Conservation (phyloP, 2,329 filamentous ascomycete genomes). For the Scytalidium lignicola region DNA sequence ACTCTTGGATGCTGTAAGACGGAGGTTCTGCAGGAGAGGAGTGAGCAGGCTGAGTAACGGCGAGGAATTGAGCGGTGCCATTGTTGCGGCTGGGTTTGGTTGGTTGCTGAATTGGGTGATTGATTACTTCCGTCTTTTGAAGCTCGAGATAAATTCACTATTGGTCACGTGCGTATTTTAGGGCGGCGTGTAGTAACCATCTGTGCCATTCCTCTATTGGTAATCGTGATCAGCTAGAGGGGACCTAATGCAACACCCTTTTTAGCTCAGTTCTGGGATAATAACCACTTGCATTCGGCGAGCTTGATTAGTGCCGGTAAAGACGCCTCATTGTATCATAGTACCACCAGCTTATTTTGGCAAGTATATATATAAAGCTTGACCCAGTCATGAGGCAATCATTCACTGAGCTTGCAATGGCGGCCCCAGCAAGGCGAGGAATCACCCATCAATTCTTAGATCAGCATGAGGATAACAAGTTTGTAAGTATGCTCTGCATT, state of each 20-base stretch:
- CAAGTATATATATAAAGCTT: not conserved
- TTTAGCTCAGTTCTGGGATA: no score
- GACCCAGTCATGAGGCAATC: not conserved
- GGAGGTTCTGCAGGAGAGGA: conserved; percentile 18
- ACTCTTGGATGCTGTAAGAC: conserved; percentile 1
- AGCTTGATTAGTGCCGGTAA: no score
- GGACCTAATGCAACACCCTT: no score
- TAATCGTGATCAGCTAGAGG: no score
- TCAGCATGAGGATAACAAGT: not conserved
- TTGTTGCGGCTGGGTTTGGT: conserved; percentile 3
- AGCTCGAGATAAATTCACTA: not conserved
- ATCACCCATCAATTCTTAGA: conserved; percentile 7
- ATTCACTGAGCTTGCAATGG: not conserved
- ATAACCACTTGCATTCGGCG: no score
- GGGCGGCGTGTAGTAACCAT: not conserved
- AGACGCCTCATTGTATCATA: no score
- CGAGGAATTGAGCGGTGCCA: conserved; percentile 14
- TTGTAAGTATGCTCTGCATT: conserved; percentile 7
- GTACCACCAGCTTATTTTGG: not conserved
- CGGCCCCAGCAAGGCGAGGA: conserved; percentile 6
- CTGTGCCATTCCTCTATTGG: no score
- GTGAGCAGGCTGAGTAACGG: conserved; percentile 19
- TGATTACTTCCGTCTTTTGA: not conserved
- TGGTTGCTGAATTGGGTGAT: not conserved
- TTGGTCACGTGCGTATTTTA: not conserved